Evolutionary conservation across 176 grass and related monocot species (phyloP), one percentile per base, ranked within the genome.

Genomic region (Secale cereale): DNA sequence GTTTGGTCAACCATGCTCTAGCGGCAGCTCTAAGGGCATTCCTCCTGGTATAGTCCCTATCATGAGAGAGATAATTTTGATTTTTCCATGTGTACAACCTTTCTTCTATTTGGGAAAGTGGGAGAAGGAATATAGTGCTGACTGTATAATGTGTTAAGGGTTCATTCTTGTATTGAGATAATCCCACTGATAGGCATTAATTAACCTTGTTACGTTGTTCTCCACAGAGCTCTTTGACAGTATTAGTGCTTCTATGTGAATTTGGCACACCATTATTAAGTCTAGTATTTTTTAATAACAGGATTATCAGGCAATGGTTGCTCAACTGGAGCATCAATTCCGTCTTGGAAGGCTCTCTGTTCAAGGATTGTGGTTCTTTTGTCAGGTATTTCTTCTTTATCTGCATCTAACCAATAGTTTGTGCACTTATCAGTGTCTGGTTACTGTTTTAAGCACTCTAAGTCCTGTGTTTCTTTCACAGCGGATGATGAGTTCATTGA

Each of bases 291-390:
- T 71, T 77, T 63, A 78, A 65, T 79, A 76, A 81, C 87, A 99
- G 93, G 97, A 99, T 91, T 99, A 99, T 74, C 91, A 99, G 66
- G 97, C 91, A 48, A 99, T 99, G 93, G 91, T 96, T 91, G 97
- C 93, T 86, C 93, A 99, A 87, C 86, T 99, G 39, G 97, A 99
- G 71, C 93, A 94, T 57, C 93, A 99, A 59, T 96, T 99, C 65
- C 90, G 86, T 77, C 85, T 94, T 80, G 93, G 93, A 72, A 98
- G 88, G 79, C 88, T 99, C 40, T 99, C 90, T 81, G 88, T 93
- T 87, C 93, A 96, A 86, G 89, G 91, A 74, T 81, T 98, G 57
- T 98, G 97, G 91, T 98, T 96, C 74, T 99, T 89, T 85, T 96
- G 93, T 87, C 90, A 99, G 88, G 97, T 99, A 41, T 48, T 79